Conservation (phyloP, 176 grass and related monocot genomes). For the Canna indica region DNA sequence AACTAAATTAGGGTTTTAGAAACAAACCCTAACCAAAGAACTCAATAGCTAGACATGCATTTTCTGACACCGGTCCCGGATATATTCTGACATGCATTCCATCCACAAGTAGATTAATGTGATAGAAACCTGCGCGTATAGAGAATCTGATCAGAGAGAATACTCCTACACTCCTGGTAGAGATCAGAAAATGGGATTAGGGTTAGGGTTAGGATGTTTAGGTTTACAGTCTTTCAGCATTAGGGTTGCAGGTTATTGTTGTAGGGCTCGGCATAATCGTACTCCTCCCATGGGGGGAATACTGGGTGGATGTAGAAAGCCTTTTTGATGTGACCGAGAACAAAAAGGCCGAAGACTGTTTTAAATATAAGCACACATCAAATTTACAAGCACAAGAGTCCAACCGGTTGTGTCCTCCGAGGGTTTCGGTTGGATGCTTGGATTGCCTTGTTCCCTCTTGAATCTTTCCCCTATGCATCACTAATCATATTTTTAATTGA, state of each 20-base stretch:
- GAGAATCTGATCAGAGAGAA: no score
- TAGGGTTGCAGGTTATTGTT: not conserved
- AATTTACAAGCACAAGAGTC: not conserved
- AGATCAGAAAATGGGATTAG: not conserved
- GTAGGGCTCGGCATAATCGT: not conserved
- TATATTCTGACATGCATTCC: no score
- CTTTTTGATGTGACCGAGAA: not conserved
- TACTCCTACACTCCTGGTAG: no score
- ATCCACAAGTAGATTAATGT: no score
- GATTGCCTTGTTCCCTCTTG: not conserved
- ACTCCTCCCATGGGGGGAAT: not conserved
- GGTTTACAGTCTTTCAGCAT: not conserved
- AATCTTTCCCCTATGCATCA: not conserved
- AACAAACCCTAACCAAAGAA: no score
- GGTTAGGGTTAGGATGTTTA: not conserved
- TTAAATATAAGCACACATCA: no score
- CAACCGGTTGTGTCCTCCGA: not conserved
- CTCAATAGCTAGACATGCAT: no score
- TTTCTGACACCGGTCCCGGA: no score
- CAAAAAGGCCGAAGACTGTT: not conserved
- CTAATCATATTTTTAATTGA: no score
- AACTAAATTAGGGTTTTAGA: no score
- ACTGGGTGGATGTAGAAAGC: not conserved
- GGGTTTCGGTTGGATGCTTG: not conserved
- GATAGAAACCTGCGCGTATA: no score